Evolutionary conservation across 139 green algal genomes (phyloP).

Genomic region (Ulvella scutata): DNA sequence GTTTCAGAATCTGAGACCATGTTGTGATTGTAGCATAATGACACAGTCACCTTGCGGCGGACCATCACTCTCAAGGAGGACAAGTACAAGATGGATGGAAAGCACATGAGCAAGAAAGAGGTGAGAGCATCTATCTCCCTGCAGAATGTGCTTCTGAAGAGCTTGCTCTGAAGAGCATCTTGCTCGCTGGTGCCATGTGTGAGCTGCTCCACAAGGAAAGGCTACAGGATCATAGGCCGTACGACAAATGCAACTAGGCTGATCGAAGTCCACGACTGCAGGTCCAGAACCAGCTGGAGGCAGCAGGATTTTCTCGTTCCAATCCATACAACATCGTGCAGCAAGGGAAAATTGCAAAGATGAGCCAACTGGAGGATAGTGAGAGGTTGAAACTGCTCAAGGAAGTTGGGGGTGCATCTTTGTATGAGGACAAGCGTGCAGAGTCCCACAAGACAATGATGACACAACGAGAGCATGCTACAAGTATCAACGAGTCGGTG

Average conservation of each 20-base stretch:
- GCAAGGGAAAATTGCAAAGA: slow-evolving; percentile 64
- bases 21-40: not conserved
- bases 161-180: too few relatives aligned
- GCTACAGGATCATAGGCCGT: not conserved
- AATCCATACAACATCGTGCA: slow-evolving; percentile 99
- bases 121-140: not conserved
- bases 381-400: slow-evolving; percentile 94
- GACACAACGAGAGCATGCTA: slow-evolving; percentile 6
- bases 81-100: slow-evolving; percentile 89
- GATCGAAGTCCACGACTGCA: slow-evolving; percentile 50
- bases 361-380: slow-evolving; percentile 74
- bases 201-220: too few relatives aligned
- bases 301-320: slow-evolving; percentile 81
- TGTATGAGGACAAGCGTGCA: slow-evolving; percentile 74
- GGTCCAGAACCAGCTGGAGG: slow-evolving; percentile 91
- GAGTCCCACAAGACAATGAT: slow-evolving; percentile 31
- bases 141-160: too few relatives aligned
- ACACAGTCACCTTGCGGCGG: slow-evolving; percentile 79
- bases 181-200: too few relatives aligned
- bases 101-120: slow-evolving; percentile 45
- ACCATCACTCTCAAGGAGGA: slow-evolving; percentile 90
- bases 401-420: slow-evolving; percentile 88
- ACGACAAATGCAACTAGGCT: not conserved
- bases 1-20: not conserved
- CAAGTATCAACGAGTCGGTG: not conserved